Evolutionary conservation across 1,284 basidiomycete species (phyloP), one percentile per base, ranked within the genome.

Genomic region (Ustilago hordei): DNA sequence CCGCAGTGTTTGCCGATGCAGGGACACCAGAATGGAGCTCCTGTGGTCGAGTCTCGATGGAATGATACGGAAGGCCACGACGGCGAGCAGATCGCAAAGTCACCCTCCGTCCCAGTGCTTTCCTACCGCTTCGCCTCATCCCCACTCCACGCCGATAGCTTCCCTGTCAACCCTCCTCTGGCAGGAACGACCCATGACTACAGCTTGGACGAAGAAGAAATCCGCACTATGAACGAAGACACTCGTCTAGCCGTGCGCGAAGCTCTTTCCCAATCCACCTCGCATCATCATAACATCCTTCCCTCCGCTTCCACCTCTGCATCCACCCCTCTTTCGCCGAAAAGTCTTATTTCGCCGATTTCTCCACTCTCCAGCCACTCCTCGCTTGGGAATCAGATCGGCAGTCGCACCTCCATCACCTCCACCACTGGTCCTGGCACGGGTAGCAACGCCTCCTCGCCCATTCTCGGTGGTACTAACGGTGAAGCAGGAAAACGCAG

Each of bases 211-310:
- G 74, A 70, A 19, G 68, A 71, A 12, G 74, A 76, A 53, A 71
- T 76, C 48, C 74, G 74, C 13, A 61, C 67, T 11, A 76, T 76
- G 74, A 69, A 68, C 41, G 74, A 71, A 36, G 60, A 71, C 38
- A 76, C 69, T 19, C 64, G 69, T 8, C 62, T 65, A 6, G 74
- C 74, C 9, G 74, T 76, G 5, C 69, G 69, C 36, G 74, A 76
- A 35, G 74, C 74, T 23, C 74, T 76, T 13, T 76, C 74, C 34
- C 47, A 64, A 17, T 63, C 69, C 28, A 66, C 73, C 3, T 60
- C 64, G 28, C 68, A 67, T 45, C 60, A 65, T 32, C 43, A 56
- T 55, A 65, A 69, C 38, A 41, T 69, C 6, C 17, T 43, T 2
- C 59, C 69, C 5, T 43, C 50, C 17, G 23, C 47, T 23, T 53